Base-by-base conservation (phyloP, 805 yeast species). In the Metschnikowia continentalis region DNA sequence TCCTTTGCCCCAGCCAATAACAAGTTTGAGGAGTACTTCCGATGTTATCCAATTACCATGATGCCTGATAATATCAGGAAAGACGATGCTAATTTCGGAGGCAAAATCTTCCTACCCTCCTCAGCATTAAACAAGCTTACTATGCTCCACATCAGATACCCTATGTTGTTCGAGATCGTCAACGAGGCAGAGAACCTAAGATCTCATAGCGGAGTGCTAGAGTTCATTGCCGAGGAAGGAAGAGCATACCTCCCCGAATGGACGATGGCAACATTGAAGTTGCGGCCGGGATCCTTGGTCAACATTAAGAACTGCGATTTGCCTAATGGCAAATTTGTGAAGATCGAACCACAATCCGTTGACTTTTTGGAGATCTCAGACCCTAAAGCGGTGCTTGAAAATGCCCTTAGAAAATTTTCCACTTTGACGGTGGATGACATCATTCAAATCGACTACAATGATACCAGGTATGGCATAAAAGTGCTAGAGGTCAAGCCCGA, bases 151-250 rank as follows among this genome's bases (percentile, higher is more conserved):
- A 90, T 94, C 52, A 77, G 96, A 59, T 94, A 94, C 63, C 99
- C 99, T 0, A 94, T 94, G 99, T 75, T 94, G 45, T 94, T 94
- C 63, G 87, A 86, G 66, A 70, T 94, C 38, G 73, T 75, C 33
- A 86, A 87, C 49, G 95, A 86, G 59, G 85, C 80, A 35, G 74
- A 79, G 22, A 76, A 69, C 17, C 65, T 75, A 32, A 72, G 65
- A 6, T 89, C 97, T 0, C 96, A 90, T 65, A 87, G 91, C 43
- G 99, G 99, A 63, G 99, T 94, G 30, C 72, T 94, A 54, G 99
- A 94, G 70, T 94, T 94, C 67, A 86, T 88, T 15, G 97, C 99
- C 0, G 98, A 94, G 64, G 99, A 94, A 72, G 99, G 99, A 15
- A 77, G 99, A 50, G 94, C 82, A 2, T 94, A 94, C 65, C 62